Percentiles rank a stretch among this genome's conserved stretches.
These are phyloP conservation scores for Thermothielavioides terrestris DNA, from an alignment of 495 filamentous ascomycete genomes.

Conservation along the genomic window DNA sequence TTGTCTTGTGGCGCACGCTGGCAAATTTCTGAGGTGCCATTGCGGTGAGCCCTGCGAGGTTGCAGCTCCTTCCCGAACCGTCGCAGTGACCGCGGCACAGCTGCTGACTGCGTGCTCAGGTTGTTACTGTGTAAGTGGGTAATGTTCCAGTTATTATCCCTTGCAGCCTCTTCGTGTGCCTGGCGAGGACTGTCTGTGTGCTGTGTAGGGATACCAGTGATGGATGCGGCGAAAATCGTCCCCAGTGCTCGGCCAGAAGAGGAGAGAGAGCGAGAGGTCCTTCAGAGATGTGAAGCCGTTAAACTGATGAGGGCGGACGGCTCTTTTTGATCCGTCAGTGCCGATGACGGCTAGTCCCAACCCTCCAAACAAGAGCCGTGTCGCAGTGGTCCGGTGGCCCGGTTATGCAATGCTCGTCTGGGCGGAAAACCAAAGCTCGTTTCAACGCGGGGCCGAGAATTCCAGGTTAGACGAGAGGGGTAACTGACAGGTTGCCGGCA, in stretches of 20 bases:
- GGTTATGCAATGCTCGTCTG: slow-evolving; percentile 3
- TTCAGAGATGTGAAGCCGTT: too few relatives aligned
- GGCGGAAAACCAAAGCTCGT: neutral
- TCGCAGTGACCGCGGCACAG: slow-evolving; percentile 9
- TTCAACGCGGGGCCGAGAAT: slow-evolving; percentile 1
- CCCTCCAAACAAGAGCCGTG: slow-evolving; percentile 1
- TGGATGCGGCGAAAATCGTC: too few relatives aligned
- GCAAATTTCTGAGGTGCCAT: slow-evolving; percentile 30
- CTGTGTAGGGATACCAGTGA: too few relatives aligned
- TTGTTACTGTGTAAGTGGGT: too few relatives aligned
- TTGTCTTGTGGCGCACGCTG: slow-evolving; percentile 28
- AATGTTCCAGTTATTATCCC: too few relatives aligned
- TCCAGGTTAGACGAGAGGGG: neutral
- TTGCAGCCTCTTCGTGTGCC: too few relatives aligned
- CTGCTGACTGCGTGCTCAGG: neutral
- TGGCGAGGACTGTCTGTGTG: too few relatives aligned
- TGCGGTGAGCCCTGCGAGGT: slow-evolving; percentile 11
- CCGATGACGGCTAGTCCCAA: too few relatives aligned
- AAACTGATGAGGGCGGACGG: too few relatives aligned
- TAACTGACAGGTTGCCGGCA: neutral
- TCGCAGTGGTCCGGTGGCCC: neutral
- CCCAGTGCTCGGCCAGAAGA: too few relatives aligned
- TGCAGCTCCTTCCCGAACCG: slow-evolving; percentile 6
- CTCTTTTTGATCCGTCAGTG: too few relatives aligned
- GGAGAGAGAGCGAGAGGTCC: too few relatives aligned